A percentile compares a stretch with the other conserved stretches of the same genome.
phyloP scores from a whole-genome alignment of 2,329 filamentous ascomycete species.

The Trichoderma endophyticum region DNA sequence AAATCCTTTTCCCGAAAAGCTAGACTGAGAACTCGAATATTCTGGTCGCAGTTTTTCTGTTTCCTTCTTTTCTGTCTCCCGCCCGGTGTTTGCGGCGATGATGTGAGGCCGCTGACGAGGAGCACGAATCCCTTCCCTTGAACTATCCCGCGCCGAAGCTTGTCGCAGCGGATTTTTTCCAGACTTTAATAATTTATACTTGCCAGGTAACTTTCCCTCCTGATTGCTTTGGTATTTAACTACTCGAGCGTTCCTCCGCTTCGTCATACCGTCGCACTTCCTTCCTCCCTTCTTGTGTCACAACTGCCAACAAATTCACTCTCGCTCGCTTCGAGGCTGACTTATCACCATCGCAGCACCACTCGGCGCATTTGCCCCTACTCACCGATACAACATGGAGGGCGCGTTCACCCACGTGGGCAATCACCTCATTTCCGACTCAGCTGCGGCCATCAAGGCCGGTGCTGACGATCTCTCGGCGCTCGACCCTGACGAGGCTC shows the following conservation, averaged over 20 bases:
- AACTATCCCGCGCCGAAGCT: conserved; percentile 27
- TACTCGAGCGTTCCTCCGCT: background rate
- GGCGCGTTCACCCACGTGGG: conserved; percentile 84
- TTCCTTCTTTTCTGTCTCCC: conserved; percentile 7
- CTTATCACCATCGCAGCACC: conserved; percentile 1
- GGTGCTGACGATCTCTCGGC: conserved; percentile 71
- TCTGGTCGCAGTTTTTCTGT: background rate
- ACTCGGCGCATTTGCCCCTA: conserved; percentile 11
- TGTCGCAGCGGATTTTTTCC: conserved; percentile 21
- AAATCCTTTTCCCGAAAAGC: background rate
- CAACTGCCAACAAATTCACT: background rate
- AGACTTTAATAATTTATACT: background rate
- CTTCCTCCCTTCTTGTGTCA: background rate
- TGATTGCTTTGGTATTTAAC: background rate
- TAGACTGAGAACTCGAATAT: background rate
- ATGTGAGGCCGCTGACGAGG: conserved; percentile 37
- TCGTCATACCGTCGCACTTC: background rate
- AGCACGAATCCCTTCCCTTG: conserved; percentile 28
- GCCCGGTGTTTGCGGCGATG: conserved; percentile 35
- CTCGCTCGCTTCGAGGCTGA: background rate
- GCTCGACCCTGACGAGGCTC: conserved; percentile 74
- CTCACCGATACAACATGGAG: conserved; percentile 59
- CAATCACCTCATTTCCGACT: conserved; percentile 82
- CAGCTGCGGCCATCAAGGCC: conserved; percentile 82
- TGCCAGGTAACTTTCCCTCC: background rate